These are phyloP conservation scores for Climacium dendroides DNA, from an alignment of 225 moss, liverwort and hornwort species.

Conservation along the genomic window DNA sequence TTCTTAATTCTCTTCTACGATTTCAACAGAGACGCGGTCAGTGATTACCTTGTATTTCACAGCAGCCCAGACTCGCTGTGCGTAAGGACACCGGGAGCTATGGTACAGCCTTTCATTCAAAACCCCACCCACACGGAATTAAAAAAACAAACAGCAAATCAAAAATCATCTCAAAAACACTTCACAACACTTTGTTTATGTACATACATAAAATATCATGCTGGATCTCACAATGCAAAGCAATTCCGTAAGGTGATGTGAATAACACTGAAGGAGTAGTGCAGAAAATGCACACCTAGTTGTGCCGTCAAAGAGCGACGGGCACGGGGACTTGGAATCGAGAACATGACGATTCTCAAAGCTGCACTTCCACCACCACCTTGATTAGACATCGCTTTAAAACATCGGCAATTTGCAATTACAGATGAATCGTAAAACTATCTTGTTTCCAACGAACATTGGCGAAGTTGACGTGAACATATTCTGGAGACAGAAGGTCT, in stretches of 20 bases:
- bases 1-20: background rate
- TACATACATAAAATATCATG: background rate
- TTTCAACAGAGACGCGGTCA: background rate
- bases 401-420: background rate
- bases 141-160: background rate
- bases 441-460: background rate
- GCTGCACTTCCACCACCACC: conserved; percentile 12
- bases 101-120: conserved; percentile 26
- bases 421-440: background rate
- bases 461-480: background rate
- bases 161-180: background rate
- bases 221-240: background rate
- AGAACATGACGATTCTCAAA: background rate
- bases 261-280: background rate
- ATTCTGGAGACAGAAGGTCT: background rate
- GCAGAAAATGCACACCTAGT: conserved; percentile 5
- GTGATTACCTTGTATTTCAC: conserved; percentile 35
- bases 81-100: conserved; percentile 46
- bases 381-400: background rate
- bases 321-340: conserved; percentile 19
- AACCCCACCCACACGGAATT: background rate
- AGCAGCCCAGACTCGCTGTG: conserved; percentile 50
- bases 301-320: conserved; percentile 34
- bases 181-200: background rate
- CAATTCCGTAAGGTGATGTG: background rate